A percentile compares a stretch with the other conserved stretches of the same genome.
Conservation (phyloP, 371 early-diverging fungal species). For the Coemansia sp. region DNA sequence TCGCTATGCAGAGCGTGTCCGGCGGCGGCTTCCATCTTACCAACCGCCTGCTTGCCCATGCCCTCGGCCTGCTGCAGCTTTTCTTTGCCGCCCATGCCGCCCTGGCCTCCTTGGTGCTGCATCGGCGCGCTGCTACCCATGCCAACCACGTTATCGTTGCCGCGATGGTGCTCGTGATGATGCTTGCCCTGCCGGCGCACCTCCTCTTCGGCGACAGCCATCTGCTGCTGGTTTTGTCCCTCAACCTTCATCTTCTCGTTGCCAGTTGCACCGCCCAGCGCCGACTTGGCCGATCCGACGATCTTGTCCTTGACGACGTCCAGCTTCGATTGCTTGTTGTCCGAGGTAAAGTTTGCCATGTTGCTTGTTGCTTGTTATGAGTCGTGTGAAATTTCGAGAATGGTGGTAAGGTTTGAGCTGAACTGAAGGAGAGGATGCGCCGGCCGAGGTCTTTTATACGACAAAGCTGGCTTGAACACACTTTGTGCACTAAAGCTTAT, state of each 20-base stretch:
- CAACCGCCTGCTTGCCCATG: not conserved
- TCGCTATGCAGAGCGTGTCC: not conserved
- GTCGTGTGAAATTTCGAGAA: too few relatives aligned
- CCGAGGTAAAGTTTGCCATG: too few relatives aligned
- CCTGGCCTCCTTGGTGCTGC: too few relatives aligned
- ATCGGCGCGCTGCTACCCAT: not conserved
- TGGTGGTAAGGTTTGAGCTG: too few relatives aligned
- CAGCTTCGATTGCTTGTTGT: not conserved
- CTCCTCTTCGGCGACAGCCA: not conserved
- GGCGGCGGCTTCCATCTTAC: not conserved
- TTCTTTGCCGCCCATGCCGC: too few relatives aligned
- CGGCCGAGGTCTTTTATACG: too few relatives aligned
- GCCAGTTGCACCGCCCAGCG: not conserved
- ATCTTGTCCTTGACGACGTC: conserved; percentile 3
- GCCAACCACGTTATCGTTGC: too few relatives aligned
- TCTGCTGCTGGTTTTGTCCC: conserved; percentile 7
- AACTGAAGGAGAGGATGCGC: too few relatives aligned
- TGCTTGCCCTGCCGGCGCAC: not conserved
- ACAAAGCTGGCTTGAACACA: too few relatives aligned
- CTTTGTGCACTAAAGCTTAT: too few relatives aligned
- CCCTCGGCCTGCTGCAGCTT: not conserved
- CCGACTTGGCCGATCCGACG: conserved; percentile 1
- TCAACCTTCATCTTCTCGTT: conserved; percentile 4
- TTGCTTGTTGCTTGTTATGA: too few relatives aligned
- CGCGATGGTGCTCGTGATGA: not conserved